Percentiles rank a stretch among this genome's conserved stretches.
These are phyloP conservation scores for Solanum bukasovii DNA, from an alignment of 257 asterid genomes.

Conservation along the genomic window DNA sequence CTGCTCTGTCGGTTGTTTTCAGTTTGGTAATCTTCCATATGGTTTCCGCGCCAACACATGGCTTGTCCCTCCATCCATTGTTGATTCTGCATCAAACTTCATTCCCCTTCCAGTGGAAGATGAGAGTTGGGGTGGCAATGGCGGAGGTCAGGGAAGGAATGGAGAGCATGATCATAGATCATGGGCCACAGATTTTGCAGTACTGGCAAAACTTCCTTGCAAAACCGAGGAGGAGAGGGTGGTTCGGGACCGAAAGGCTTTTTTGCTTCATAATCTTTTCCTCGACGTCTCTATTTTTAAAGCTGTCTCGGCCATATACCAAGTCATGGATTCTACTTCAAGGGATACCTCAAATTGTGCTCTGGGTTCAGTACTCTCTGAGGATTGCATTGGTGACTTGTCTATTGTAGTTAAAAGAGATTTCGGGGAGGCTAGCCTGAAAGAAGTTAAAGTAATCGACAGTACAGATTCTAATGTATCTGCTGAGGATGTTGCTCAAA, in stretches of 20 bases:
- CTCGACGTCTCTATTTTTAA: conserved; percentile 71
- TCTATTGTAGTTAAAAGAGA: conserved; percentile 60
- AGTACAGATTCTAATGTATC: conserved; percentile 28
- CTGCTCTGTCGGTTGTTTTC: conserved; percentile 21
- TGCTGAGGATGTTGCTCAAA: conserved; percentile 46
- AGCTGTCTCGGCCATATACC: conserved; percentile 79
- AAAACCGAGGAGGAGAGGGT: conserved; percentile 95
- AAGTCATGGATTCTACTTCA: conserved; percentile 38
- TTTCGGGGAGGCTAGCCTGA: conserved; percentile 46
- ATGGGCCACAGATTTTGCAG: conserved; percentile 85
- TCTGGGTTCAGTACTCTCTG: conserved; percentile 53
- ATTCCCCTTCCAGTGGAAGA: conserved; percentile 73
- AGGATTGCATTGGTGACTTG: conserved; percentile 64
- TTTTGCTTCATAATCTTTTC: conserved; percentile 90
- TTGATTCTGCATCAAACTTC: conserved; percentile 40
- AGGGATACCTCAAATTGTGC: conserved; percentile 21
- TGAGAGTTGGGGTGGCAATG: conserved; percentile 88
- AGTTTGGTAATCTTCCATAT: conserved; percentile 98
- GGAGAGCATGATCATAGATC: conserved; percentile 80
- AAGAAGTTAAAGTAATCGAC: conserved; percentile 44
- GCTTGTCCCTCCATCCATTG: conserved; percentile 74
- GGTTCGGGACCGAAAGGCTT: conserved; percentile 90
- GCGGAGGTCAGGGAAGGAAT: conserved; percentile 84
- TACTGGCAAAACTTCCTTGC: conserved; percentile 78
- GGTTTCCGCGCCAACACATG: conserved; percentile 98